A percentile compares a stretch with the other conserved stretches of the same genome.
phyloP scores from a whole-genome alignment of 148 eudicot genomes.

The Euryodendron excelsum region DNA sequence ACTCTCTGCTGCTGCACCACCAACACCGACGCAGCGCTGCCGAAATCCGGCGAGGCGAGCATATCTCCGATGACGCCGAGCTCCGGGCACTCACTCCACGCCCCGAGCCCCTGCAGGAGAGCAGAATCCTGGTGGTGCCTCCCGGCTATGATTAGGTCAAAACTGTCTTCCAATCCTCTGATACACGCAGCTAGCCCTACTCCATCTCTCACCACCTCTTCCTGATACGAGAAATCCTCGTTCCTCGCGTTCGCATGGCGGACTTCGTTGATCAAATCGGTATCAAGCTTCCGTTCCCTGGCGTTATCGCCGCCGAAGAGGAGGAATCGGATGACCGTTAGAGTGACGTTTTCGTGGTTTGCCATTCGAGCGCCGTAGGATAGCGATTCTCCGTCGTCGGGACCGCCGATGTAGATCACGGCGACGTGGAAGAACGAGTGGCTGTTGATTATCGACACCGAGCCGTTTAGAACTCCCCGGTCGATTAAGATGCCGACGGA shows the following conservation, averaged over 20 bases:
- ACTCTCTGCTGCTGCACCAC: constrained; percentile 71
- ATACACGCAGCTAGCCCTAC: constrained; percentile 43
- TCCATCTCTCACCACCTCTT: constrained; percentile 59
- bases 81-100: constrained; percentile 72
- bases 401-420: constrained; percentile 65
- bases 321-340: constrained; percentile 54
- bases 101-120: constrained; percentile 48
- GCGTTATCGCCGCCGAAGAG: constrained; percentile 46
- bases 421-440: constrained; percentile 39
- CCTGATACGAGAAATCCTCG: constrained; percentile 37
- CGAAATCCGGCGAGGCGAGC: constrained; percentile 51
- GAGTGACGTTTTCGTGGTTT: constrained; percentile 36
- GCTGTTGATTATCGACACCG: constrained; percentile 30
- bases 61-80: constrained; percentile 73
- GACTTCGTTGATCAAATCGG: constrained; percentile 31
- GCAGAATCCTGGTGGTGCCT: constrained; percentile 40
- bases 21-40: constrained; percentile 49
- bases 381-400: constrained; percentile 60
- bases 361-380: constrained; percentile 67
- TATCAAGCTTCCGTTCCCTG: constrained; percentile 46
- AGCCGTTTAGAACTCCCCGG: constrained; percentile 44
- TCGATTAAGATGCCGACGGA: constrained; percentile 63
- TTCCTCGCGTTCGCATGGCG: constrained; percentile 35
- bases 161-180: constrained; percentile 30
- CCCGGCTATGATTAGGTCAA: constrained; percentile 60